Percentiles rank a stretch among this genome's conserved stretches.
phyloP scores from a whole-genome alignment of 2,329 filamentous ascomycete species.

The Calonectria fujianensis region DNA sequence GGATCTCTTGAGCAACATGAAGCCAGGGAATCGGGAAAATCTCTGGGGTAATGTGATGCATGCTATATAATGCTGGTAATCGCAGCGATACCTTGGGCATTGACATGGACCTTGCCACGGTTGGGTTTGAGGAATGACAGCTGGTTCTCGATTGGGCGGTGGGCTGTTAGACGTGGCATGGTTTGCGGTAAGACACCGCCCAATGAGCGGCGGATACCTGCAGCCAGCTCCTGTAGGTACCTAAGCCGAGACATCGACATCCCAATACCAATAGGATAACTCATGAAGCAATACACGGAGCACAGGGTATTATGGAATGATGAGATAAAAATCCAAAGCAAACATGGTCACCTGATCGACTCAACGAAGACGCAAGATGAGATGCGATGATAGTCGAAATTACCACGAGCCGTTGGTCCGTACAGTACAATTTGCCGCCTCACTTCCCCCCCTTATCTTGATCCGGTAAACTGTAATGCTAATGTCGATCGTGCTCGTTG shows the following conservation, averaged over 20 bases:
- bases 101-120: not conserved
- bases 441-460: constrained; percentile 31
- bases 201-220: not conserved
- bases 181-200: not conserved
- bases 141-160: not conserved
- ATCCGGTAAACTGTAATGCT: constrained; percentile 24
- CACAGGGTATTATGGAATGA: not conserved
- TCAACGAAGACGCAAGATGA: not conserved
- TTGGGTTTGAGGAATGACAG: not conserved
- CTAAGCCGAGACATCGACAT: not conserved
- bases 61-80: not conserved
- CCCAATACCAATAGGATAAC: too few relatives aligned
- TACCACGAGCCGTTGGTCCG: constrained; percentile 22
- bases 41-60: not conserved
- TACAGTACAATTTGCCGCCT: constrained; percentile 25
- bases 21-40: not conserved
- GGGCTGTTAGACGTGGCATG: constrained; percentile 1
- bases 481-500: constrained; percentile 35
- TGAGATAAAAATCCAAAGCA: not conserved
- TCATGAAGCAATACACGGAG: not conserved
- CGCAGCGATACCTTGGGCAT: not conserved
- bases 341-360: not conserved
- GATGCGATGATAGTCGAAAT: constrained; percentile 14
- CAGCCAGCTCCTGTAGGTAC: not conserved
- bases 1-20: not conserved